Percentiles rank a stretch among this genome's conserved stretches.
These are phyloP conservation scores for Juncus inflexus DNA, from an alignment of 176 grass and related monocot genomes.

Conservation along the genomic window DNA sequence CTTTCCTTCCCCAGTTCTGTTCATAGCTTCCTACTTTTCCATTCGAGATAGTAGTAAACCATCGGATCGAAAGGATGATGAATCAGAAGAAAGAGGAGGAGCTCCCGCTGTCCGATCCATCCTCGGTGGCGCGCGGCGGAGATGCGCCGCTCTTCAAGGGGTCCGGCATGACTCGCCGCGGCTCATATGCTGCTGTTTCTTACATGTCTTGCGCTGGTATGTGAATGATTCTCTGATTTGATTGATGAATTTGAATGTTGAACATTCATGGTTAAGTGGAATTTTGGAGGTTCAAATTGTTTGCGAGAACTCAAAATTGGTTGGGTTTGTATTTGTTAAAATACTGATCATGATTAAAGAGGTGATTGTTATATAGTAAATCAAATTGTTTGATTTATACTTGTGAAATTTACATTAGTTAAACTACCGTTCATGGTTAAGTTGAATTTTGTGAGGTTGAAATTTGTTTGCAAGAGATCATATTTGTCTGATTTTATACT, in stretches of 20 bases:
- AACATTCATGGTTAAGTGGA: neutral
- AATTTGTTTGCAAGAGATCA: too few species aligned
- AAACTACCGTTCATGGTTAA: too few species aligned
- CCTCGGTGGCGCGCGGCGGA: conserved; percentile 24
- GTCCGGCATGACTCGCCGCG: conserved; percentile 72
- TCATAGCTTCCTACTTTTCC: neutral
- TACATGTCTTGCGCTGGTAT: conserved; percentile 95
- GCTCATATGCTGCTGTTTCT: conserved; percentile 74
- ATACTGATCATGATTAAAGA: neutral
- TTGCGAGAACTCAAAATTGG: neutral
- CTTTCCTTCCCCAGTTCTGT: neutral
- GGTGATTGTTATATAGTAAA: neutral
- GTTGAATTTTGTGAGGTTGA: too few species aligned
- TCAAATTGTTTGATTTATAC: too few species aligned
- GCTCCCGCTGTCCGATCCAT: conserved; percentile 40
- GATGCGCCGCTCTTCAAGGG: conserved; percentile 69
- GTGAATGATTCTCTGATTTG: conserved; percentile 12
- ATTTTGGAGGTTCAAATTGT: neutral
- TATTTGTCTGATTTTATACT: too few species aligned
- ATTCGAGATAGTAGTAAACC: neutral
- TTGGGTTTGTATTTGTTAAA: neutral
- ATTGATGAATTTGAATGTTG: neutral
- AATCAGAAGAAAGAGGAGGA: conserved; percentile 9
- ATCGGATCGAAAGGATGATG: neutral
- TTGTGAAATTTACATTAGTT: too few species aligned